A percentile compares a stretch with the other conserved stretches of the same genome.
These are phyloP conservation scores for Tolypocladium pustulatum DNA, from an alignment of 2,329 filamentous ascomycete species.

Conservation along the genomic window DNA sequence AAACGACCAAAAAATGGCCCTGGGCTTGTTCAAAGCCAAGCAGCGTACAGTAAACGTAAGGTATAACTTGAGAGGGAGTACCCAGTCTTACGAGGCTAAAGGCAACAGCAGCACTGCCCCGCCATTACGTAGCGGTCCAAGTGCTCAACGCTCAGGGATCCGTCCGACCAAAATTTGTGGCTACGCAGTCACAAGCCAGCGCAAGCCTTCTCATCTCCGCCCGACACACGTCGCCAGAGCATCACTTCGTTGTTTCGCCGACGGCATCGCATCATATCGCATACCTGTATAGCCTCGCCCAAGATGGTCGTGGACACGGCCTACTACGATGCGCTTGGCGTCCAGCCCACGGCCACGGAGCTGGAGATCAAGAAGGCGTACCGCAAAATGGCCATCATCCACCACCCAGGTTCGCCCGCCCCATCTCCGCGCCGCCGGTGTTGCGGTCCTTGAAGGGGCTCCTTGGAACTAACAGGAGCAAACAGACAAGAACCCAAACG, in stretches of 20 bases:
- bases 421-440: not conserved
- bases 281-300: slow-evolving; percentile 4
- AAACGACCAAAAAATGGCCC: not conserved
- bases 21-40: not conserved
- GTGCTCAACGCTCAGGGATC: not conserved
- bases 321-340: slow-evolving; percentile 82
- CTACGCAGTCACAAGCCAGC: not conserved
- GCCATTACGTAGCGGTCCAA: slow-evolving; percentile 22
- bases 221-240: slow-evolving; percentile 1
- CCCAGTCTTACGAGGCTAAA: not conserved
- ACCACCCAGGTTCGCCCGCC: slow-evolving; percentile 62
- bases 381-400: slow-evolving; percentile 84
- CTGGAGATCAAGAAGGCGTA: slow-evolving; percentile 97
- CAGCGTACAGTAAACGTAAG: too few relatives aligned
- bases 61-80: too few relatives aligned
- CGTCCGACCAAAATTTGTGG: slow-evolving; percentile 6
- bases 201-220: not conserved
- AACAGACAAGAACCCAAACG: slow-evolving; percentile 92
- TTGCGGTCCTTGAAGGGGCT: not conserved
- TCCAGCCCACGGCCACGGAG: slow-evolving; percentile 74
- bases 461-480: not conserved
- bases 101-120: slow-evolving; percentile 16
- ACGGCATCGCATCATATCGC: not conserved
- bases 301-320: slow-evolving; percentile 79
- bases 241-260: not conserved